These are phyloP conservation scores for Physaria fendleri DNA, from an alignment of 345 rosid genomes.

Conservation along the genomic window DNA sequence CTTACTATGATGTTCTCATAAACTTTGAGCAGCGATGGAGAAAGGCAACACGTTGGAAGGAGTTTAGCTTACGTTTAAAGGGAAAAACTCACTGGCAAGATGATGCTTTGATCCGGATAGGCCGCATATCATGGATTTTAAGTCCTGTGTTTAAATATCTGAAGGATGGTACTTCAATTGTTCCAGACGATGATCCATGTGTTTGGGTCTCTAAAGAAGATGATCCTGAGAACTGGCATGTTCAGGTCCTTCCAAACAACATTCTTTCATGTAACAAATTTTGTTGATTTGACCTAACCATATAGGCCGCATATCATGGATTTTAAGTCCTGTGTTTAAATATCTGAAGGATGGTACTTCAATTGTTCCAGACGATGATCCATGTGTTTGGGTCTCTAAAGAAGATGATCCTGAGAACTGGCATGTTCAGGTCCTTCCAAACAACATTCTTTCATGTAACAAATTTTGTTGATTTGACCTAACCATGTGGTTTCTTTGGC, in stretches of 20 bases:
- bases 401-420: conserved; percentile 66
- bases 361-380: conserved; percentile 50
- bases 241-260: conserved; percentile 47
- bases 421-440: conserved; percentile 65
- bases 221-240: conserved; percentile 74
- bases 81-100: conserved; percentile 64
- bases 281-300: conserved; percentile 1
- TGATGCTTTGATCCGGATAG: conserved; percentile 74
- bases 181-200: conserved; percentile 47
- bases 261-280: background rate
- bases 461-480: background rate
- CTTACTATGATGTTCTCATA: conserved; percentile 76
- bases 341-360: conserved; percentile 33
- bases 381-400: conserved; percentile 38
- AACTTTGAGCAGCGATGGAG: conserved; percentile 99
- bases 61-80: conserved; percentile 54
- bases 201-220: conserved; percentile 50
- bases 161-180: conserved; percentile 36
- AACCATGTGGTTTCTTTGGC: conserved; percentile 3
- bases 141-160: conserved; percentile 44
- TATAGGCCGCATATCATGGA: conserved; percentile 75
- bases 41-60: conserved; percentile 73
- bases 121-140: conserved; percentile 87
- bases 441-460: background rate
- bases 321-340: conserved; percentile 52